A percentile compares a stretch with the other conserved stretches of the same genome.
Evolutionary conservation across 306 rosid species (phyloP).

Genomic region (Delonix regia): DNA sequence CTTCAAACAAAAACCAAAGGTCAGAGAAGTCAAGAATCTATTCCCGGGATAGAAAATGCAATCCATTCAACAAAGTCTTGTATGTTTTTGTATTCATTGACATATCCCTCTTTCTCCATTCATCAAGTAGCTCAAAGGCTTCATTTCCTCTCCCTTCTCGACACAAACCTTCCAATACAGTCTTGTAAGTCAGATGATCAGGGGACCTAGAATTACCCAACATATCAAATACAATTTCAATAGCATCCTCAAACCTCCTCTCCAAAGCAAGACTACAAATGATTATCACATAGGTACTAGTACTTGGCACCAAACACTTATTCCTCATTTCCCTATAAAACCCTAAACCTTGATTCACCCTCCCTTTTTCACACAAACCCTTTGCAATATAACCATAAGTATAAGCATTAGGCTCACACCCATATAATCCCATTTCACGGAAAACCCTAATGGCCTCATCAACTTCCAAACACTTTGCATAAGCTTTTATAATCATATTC

Average conservation of each 20-base stretch:
- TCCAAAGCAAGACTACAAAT: constrained; percentile 77
- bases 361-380: constrained; percentile 95
- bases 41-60: constrained; percentile 52
- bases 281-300: constrained; percentile 63
- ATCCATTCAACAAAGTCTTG: constrained; percentile 59
- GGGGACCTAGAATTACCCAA: constrained; percentile 67
- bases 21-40: constrained; percentile 4
- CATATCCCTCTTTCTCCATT: constrained; percentile 64
- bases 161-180: constrained; percentile 79
- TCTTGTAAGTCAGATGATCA: constrained; percentile 80
- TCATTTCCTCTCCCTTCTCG: constrained; percentile 63
- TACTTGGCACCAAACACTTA: constrained; percentile 62
- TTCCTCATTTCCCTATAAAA: constrained; percentile 79
- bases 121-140: constrained; percentile 73
- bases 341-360: constrained; percentile 69
- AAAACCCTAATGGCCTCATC: constrained; percentile 81
- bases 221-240: constrained; percentile 74
- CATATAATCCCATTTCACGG: constrained; percentile 84
- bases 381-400: constrained; percentile 72
- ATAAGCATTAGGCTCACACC: constrained; percentile 81
- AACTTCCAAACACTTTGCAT: constrained; percentile 70
- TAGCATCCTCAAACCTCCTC: constrained; percentile 66
- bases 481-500: constrained; percentile 90
- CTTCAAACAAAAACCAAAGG: background rate
- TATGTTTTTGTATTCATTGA: constrained; percentile 56